Percentiles rank a stretch among this genome's conserved stretches.
Evolutionary conservation across 2,329 filamentous ascomycete genomes (phyloP).

Genomic region (Alternaria sp.): DNA sequence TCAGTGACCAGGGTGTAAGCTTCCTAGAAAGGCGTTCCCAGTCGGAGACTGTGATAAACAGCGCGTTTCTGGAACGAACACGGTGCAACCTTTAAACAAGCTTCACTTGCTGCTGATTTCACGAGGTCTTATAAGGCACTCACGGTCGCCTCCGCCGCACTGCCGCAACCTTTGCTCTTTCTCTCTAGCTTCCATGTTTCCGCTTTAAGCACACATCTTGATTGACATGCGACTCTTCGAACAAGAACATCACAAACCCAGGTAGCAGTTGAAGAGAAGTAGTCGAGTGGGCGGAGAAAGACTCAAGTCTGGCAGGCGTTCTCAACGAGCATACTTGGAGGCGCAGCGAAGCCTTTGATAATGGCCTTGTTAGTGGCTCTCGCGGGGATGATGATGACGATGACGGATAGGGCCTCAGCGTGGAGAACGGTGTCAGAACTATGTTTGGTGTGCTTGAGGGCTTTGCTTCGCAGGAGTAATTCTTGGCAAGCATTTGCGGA

Average conservation of each 20-base stretch:
- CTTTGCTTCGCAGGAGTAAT: not conserved
- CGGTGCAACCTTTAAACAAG: not conserved
- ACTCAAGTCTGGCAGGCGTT: not conserved
- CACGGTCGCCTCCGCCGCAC: not conserved
- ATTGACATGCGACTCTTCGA: not conserved
- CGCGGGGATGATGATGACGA: not conserved
- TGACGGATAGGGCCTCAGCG: no score
- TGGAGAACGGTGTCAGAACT: not conserved
- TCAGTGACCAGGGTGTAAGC: not conserved
- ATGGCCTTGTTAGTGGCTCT: not conserved
- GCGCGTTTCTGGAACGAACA: not conserved
- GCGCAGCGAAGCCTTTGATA: not conserved
- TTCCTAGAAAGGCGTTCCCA: not conserved
- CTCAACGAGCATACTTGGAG: not conserved
- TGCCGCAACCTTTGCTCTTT: not conserved
- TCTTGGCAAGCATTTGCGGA: conserved; percentile 22
- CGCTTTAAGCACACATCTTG: not conserved
- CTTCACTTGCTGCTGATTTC: not conserved
- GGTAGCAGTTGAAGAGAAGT: not conserved
- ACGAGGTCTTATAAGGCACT: not conserved
- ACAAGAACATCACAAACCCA: not conserved
- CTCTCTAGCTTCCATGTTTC: not conserved
- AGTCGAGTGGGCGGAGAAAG: not conserved
- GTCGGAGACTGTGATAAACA: not conserved
- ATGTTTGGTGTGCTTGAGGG: not conserved